Conservation (phyloP, 257 asterid genomes). For the Jaltomata sinuosa region DNA sequence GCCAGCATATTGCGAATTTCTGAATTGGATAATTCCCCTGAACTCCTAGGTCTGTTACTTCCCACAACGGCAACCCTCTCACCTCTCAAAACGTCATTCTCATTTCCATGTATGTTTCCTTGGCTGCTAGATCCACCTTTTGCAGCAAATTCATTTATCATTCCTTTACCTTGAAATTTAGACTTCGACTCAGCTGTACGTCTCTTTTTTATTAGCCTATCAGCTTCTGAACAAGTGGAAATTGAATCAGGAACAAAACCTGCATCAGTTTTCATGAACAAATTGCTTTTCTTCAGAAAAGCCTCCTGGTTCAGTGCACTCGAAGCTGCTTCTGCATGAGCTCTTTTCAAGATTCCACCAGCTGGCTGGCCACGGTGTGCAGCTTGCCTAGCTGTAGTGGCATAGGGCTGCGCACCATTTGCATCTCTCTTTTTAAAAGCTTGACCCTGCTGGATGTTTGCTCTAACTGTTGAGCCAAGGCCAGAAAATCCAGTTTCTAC, state of each 20-base stretch:
- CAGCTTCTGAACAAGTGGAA: not conserved
- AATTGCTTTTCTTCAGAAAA: not conserved
- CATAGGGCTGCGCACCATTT: conserved; percentile 4
- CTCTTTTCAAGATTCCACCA: conserved; percentile 15
- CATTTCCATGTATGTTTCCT: conserved; percentile 10
- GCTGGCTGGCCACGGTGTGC: conserved; percentile 8
- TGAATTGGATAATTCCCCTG: conserved; percentile 18
- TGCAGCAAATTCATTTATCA: conserved; percentile 1
- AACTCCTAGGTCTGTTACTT: not conserved
- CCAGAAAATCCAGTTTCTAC: conserved; percentile 2
- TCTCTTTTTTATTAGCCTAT: conserved; percentile 25
- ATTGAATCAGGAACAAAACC: conserved; percentile 12
- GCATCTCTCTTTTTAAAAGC: conserved; percentile 5
- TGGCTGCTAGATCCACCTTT: conserved; percentile 4
- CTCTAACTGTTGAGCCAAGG: not conserved
- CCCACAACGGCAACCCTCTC: not conserved
- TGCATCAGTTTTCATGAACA: conserved; percentile 5
- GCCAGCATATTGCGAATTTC: conserved; percentile 26
- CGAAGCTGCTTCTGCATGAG: conserved; percentile 2
- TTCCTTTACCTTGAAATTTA: conserved; percentile 4
- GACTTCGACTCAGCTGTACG: conserved; percentile 11
- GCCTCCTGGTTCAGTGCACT: not conserved
- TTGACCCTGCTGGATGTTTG: not conserved
- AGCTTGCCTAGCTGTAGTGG: conserved; percentile 2
- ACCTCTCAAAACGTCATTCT: conserved; percentile 7